Evolutionary conservation across 352 stramenopile species (phyloP).

Genomic region (Phytophthora pluvialis): DNA sequence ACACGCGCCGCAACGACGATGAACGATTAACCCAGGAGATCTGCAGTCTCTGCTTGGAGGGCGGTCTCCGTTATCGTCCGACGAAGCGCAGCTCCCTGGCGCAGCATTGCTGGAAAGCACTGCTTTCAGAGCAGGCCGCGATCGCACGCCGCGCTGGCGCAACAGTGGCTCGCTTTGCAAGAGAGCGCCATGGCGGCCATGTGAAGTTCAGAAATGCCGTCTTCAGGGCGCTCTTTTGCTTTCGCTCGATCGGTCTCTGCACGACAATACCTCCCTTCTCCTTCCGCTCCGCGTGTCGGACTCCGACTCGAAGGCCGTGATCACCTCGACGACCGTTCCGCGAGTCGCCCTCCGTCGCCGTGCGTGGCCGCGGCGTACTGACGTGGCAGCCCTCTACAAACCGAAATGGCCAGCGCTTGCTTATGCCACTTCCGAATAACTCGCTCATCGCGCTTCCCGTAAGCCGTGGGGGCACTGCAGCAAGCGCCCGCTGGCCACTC

Average conservation of each 20-base stretch:
- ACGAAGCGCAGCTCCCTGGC: neutral
- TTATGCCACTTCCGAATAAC: constrained; percentile 14
- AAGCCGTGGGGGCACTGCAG: neutral
- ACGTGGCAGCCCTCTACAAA: constrained; percentile 2
- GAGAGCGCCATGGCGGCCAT: constrained; percentile 15
- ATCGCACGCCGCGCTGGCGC: constrained; percentile 20
- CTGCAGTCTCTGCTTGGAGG: constrained; percentile 1
- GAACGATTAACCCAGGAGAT: constrained; percentile 19
- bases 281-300: neutral
- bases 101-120: constrained; percentile 7
- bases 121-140: too few relatives aligned
- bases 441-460: neutral
- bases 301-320: neutral
- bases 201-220: constrained; percentile 29
- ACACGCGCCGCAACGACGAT: constrained; percentile 12
- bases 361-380: constrained; percentile 4
- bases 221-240: constrained; percentile 6
- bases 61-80: constrained; percentile 2
- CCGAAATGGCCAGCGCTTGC: constrained; percentile 12
- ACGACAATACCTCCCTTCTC: constrained; percentile 9
- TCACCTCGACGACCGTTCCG: constrained; percentile 1
- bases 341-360: neutral
- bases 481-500: neutral
- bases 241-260: constrained; percentile 22
- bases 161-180: constrained; percentile 30